A percentile compares a stretch with the other conserved stretches of the same genome.
These are phyloP conservation scores for Pseudopithomyces chartarum DNA, from an alignment of 2,329 filamentous ascomycete species.

Conservation along the genomic window DNA sequence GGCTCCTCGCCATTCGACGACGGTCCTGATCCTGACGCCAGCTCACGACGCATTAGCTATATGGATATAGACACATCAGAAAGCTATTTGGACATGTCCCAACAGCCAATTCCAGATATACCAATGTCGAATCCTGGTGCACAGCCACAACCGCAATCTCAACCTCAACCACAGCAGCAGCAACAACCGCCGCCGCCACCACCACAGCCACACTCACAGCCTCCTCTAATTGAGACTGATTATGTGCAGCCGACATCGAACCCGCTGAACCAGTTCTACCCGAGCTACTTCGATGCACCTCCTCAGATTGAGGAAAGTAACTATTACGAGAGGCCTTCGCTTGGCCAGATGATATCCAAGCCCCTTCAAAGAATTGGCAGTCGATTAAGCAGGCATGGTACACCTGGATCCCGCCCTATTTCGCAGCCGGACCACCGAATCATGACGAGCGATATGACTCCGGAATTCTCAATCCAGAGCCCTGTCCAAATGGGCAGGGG, in stretches of 20 bases:
- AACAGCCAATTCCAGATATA: slow-evolving; percentile 34
- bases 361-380: slow-evolving; percentile 40
- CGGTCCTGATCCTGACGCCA: slow-evolving; percentile 29
- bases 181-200: slow-evolving; percentile 25
- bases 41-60: slow-evolving; percentile 41
- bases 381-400: slow-evolving; percentile 30
- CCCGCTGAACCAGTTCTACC: slow-evolving; percentile 38
- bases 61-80: slow-evolving; percentile 43
- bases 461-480: slow-evolving; percentile 30
- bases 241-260: slow-evolving; percentile 28
- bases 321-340: slow-evolving; percentile 42
- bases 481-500: slow-evolving; percentile 27
- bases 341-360: slow-evolving; percentile 42
- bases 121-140: slow-evolving; percentile 24
- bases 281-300: slow-evolving; percentile 42
- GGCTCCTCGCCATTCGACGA: slow-evolving; percentile 32
- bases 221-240: slow-evolving; percentile 26
- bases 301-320: slow-evolving; percentile 43
- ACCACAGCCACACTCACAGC: slow-evolving; percentile 23
- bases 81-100: slow-evolving; percentile 33
- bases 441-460: slow-evolving; percentile 22
- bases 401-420: slow-evolving; percentile 27
- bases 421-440: slow-evolving; percentile 27
- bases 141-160: slow-evolving; percentile 23
- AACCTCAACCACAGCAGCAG: slow-evolving; percentile 16